Evolutionary conservation across 495 filamentous ascomycete species (phyloP).

Genomic region (Daldinia caldariorum): DNA sequence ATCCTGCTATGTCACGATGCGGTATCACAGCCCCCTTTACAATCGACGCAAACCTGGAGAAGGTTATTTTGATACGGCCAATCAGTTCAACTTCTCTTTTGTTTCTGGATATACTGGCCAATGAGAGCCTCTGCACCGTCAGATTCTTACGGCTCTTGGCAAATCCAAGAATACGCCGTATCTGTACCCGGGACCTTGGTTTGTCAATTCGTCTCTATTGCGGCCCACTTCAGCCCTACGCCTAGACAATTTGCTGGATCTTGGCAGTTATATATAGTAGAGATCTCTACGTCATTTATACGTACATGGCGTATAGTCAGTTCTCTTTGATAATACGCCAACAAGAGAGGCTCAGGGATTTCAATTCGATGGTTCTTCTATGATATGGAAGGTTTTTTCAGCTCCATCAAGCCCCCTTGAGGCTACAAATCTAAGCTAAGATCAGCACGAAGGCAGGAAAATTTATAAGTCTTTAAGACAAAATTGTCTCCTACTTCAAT

Average conservation of each 20-base stretch:
- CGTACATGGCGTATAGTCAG: background rate
- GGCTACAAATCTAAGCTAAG: no score
- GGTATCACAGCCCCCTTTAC: conserved; percentile 26
- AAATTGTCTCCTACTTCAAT: background rate
- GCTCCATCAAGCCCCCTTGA: no score
- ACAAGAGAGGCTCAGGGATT: background rate
- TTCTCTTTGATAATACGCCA: background rate
- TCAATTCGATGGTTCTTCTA: background rate
- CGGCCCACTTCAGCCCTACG: conserved; percentile 14
- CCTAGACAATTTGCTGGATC: background rate
- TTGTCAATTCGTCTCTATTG: conserved; percentile 14
- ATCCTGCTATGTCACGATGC: conserved; percentile 1
- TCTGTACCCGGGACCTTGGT: conserved; percentile 12
- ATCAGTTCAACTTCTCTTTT: conserved; percentile 5
- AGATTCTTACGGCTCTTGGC: conserved; percentile 9
- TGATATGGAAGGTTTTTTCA: background rate
- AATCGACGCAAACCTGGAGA: conserved; percentile 3
- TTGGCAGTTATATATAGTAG: conserved; percentile 12
- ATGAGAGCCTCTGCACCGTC: conserved; percentile 1
- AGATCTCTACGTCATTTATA: background rate
- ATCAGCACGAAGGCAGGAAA: no score
- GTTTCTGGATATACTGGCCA: conserved; percentile 15
- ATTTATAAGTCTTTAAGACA: no score
- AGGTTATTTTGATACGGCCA: conserved; percentile 6
- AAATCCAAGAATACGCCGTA: conserved; percentile 28